Evolutionary conservation across 225 moss, liverwort and hornwort genomes (phyloP), one percentile per base, ranked within the genome.

Genomic region (Asterella californica): DNA sequence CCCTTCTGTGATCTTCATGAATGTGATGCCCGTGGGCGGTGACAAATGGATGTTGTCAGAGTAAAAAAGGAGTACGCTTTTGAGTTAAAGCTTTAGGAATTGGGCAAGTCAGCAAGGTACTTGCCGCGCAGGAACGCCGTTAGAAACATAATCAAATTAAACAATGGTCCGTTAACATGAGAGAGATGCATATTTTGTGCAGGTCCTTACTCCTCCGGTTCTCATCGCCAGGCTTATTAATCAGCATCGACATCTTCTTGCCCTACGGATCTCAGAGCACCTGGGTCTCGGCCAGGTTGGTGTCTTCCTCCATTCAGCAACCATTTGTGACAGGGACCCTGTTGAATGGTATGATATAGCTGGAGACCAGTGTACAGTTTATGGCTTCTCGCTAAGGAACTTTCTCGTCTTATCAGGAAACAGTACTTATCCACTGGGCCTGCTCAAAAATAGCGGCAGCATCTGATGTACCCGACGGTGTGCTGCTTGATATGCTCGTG

Each of bases 391-490:
- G 62, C 61, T 30, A 15, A 21, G 24, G 48, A 30, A 60, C 8
- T 76, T 22, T 47, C 36, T 54, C 61, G 19, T 70, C 15, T n/a
- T 68, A 54, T 59, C 90, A 96, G 99, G 95, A 99, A 82, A 87
- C 88, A 82, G 99, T 99, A 61, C 88, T 99, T n/a, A 86, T 99
- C 78, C 97, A 99, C 82, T 99, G 97, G 97, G 93, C 99, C 52
- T 95, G 92, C 82, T 85, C 95, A 17, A 99, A 94, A 86, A 92
- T 99, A 78, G 83, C 91, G 72, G 91, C 92, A 79, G 91, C 99
- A 7, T 77, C 79, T 82, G 95, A 95, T 83, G 89, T 89, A 81
- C 91, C 95, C 63, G 99, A 99, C 83, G 85, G 83, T 30, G 78
- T 85, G 71, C 88, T 95, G 69, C 84, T 99, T 81, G 93, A 92